Evolutionary conservation across 2,329 filamentous ascomycete genomes (phyloP), one percentile per base, ranked within the genome.

Genomic region (Exophiala oligosperma): DNA sequence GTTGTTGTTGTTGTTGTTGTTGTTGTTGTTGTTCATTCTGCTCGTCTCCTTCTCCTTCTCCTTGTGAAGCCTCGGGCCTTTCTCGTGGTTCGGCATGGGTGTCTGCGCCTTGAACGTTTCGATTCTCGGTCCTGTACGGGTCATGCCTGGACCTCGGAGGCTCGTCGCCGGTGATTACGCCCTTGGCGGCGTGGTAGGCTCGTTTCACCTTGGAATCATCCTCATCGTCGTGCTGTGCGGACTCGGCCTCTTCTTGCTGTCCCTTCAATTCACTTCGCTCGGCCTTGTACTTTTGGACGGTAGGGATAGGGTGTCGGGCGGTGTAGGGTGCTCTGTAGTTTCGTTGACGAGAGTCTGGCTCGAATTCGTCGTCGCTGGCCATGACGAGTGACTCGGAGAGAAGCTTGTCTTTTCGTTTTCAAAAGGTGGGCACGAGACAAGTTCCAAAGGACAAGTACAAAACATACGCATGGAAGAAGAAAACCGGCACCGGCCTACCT

Each of bases 261-360:
- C 52, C 56, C 40, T 64, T 47, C 49, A 64, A 52, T 41, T 64
- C 62, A 24, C 54, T 56, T 38, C 64, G 55, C 24, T 66, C 60
- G 49, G 64, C 56, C 35, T 49, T 52, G 56, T 66, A 67, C 48
- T 62, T 64, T 50, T 66, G 62, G 14, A 67, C 54, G 24, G 65
- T 67, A 23, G 65, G 65, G 12, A 67, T 63, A 9, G 64, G 64
- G 47, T 67, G 62, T 29, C 63, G 64, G 21, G 64, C 43, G 17
- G 62, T 63, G 50, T 62, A 62, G 24, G 64, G 62, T 11, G 51
- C 29, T 24, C 58, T 24, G 52, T 64, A 62, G 4, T 29, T 43
- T 29, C 54, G 52, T 11, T 54, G 44, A 28, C 35, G 32, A n/a
- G 24, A 53, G 11, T 62, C 64, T 11, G 62, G 60, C 8, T 66